phyloP scores from a whole-genome alignment of 108 stramenopile species.

The Schizochytrium sp. region DNA sequence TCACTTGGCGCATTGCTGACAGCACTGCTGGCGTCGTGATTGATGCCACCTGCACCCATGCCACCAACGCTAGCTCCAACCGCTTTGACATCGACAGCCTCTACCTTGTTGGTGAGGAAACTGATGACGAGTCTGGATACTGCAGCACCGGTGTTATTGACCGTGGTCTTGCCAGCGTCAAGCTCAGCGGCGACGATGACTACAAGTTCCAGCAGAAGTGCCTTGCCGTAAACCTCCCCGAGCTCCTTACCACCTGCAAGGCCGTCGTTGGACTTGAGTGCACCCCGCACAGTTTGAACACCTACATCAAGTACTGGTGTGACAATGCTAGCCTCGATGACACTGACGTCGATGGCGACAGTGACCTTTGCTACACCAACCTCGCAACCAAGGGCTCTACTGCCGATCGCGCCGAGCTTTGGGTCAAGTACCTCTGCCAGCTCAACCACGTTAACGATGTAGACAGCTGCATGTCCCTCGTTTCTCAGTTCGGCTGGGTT shows the following conservation, averaged over 20 bases:
- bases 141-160: not conserved
- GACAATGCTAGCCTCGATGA: constrained; percentile 7
- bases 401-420: not conserved
- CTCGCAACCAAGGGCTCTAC: not conserved
- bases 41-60: constrained; percentile 18
- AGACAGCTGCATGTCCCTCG: constrained; percentile 32
- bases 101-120: not conserved
- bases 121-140: constrained; percentile 16
- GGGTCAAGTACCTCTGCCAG: constrained; percentile 36
- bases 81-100: constrained; percentile 49
- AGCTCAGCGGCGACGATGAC: constrained; percentile 18
- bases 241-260: constrained; percentile 60
- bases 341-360: constrained; percentile 20
- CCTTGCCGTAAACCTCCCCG: constrained; percentile 24
- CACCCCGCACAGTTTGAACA: not conserved
- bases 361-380: not conserved
- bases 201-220: constrained; percentile 6
- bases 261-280: constrained; percentile 19
- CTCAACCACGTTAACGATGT: constrained; percentile 31
- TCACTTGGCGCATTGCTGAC: not conserved
- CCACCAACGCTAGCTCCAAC: not conserved
- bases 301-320: constrained; percentile 51
- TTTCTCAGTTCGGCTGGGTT: constrained; percentile 58
- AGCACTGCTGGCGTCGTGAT: not conserved
- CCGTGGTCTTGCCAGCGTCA: constrained; percentile 37